A percentile compares a stretch with the other conserved stretches of the same genome.
Evolutionary conservation across 495 filamentous ascomycete genomes (phyloP).

Genomic region (Penicillium verhagenii): DNA sequence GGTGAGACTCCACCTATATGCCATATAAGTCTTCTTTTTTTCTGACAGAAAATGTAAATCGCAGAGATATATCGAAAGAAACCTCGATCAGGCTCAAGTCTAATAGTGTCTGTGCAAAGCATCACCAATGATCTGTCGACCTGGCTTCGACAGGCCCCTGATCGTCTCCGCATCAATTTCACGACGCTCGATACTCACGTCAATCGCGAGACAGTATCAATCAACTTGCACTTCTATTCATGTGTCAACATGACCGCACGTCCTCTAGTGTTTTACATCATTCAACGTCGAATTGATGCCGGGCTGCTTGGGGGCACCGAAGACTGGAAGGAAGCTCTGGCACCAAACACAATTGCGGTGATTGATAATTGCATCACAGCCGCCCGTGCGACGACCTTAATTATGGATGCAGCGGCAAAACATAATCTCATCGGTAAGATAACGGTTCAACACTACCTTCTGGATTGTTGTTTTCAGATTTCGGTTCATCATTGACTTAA

Average conservation of each 20-base stretch:
- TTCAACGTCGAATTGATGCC: slow-evolving; percentile 41
- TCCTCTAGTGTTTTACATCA: slow-evolving; percentile 49
- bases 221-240: slow-evolving; percentile 49
- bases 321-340: slow-evolving; percentile 44
- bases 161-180: slow-evolving; percentile 45
- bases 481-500: neutral
- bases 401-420: slow-evolving; percentile 46
- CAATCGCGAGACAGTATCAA: slow-evolving; percentile 46
- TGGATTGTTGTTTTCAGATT: neutral
- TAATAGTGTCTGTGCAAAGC: slow-evolving; percentile 45
- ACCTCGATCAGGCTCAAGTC: slow-evolving; percentile 40
- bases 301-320: slow-evolving; percentile 20
- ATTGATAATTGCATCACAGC: slow-evolving; percentile 49
- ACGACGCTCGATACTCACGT: slow-evolving; percentile 32
- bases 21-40: neutral
- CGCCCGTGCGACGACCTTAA: slow-evolving; percentile 44
- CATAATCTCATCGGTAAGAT: slow-evolving; percentile 44
- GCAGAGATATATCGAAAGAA: slow-evolving; percentile 47
- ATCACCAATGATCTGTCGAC: slow-evolving; percentile 42
- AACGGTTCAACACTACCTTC: neutral
- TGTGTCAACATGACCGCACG: slow-evolving; percentile 53
- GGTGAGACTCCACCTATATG: slow-evolving; percentile 12
- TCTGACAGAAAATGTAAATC: neutral
- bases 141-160: slow-evolving; percentile 42
- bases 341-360: slow-evolving; percentile 41